Percentiles rank a stretch among this genome's conserved stretches.
Conservation (phyloP, 352 stramenopile genomes). For the Phytopythium mirpurense region DNA sequence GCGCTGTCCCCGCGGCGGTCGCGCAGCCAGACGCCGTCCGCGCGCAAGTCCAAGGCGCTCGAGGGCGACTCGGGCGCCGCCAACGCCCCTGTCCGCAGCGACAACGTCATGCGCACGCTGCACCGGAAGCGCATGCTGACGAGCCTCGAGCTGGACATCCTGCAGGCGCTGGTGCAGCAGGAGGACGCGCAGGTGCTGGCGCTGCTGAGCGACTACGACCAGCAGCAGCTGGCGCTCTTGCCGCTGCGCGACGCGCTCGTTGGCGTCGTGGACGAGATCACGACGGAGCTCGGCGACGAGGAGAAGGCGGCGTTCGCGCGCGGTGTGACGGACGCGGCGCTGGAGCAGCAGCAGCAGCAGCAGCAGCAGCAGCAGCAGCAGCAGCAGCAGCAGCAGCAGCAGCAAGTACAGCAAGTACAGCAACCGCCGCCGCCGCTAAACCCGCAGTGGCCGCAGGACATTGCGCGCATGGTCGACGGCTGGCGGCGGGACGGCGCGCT, state of each 20-base stretch:
- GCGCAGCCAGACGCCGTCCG: neutral
- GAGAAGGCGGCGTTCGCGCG: slow-evolving; percentile 40
- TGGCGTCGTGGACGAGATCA: slow-evolving; percentile 57
- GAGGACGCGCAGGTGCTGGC: slow-evolving; percentile 44
- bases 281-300: slow-evolving; percentile 53
- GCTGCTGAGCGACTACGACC: slow-evolving; percentile 35
- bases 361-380: slow-evolving; percentile 48
- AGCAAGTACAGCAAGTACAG: no score
- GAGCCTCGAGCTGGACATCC: slow-evolving; percentile 47
- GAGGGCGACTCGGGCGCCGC: neutral
- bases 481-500: slow-evolving; percentile 35
- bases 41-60: neutral
- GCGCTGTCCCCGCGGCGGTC: neutral
- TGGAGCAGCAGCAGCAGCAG: slow-evolving; percentile 10
- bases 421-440: no score
- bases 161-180: slow-evolving; percentile 55
- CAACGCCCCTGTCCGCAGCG: slow-evolving; percentile 6
- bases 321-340: slow-evolving; percentile 22
- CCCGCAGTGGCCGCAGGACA: slow-evolving; percentile 49
- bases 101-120: slow-evolving; percentile 14
- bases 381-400: no score
- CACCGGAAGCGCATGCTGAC: slow-evolving; percentile 62
- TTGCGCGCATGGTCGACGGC: slow-evolving; percentile 37
- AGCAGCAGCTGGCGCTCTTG: slow-evolving; percentile 17
- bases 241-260: slow-evolving; percentile 46